Base-by-base conservation (phyloP, 257 asterid species). In the Ligustrum vulgare region DNA sequence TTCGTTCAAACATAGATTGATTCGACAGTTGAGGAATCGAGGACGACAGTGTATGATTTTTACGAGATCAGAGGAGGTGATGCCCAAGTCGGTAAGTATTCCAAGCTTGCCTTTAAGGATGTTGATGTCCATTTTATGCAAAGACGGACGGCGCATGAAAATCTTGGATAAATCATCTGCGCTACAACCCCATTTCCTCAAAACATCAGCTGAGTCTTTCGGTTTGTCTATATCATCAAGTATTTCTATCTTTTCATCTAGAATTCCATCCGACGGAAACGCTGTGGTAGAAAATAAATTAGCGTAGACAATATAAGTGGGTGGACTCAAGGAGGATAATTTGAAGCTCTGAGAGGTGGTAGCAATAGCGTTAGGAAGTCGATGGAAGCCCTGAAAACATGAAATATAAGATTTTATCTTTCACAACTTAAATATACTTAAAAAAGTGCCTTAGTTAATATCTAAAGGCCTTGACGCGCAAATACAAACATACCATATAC, bases 21-120 rank as follows among this genome's bases (percentile, higher is more conserved):
- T 81, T 43, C 82, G 84, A 78, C 83, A 80, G 84, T 75, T 79
- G 75, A 92, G 93, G 74, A 92, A 86, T 15, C 93, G 91, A 12
- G 96, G 97, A 36, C 93, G 94, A 49, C 96, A 87, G 32, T 90
- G 76, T 9, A 92, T 51, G 41, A 92, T 87, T 78, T 79, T 90
- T 6, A 83, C 85, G 1, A 91, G 94, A 78, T 85, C 91, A 22
- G 79, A 43, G 8, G 97, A 81, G 45, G 79, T 69, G 71, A 91
- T 70, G 67, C 94, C 97, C 71, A 90, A 71, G 10, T 77, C 79
- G 67, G 86, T 81, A 34, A 92, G 88, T 72, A 85, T 78, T 74
- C 84, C 75, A 37, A 92, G 89, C 87, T 89, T 89, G 72, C 93
- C 75, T 31, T 81, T 84, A 72, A 90, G 93, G 77, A 60, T 79